Base-by-base conservation (phyloP, 2,329 filamentous ascomycete species). In the Clonostachys rhizophaga region DNA sequence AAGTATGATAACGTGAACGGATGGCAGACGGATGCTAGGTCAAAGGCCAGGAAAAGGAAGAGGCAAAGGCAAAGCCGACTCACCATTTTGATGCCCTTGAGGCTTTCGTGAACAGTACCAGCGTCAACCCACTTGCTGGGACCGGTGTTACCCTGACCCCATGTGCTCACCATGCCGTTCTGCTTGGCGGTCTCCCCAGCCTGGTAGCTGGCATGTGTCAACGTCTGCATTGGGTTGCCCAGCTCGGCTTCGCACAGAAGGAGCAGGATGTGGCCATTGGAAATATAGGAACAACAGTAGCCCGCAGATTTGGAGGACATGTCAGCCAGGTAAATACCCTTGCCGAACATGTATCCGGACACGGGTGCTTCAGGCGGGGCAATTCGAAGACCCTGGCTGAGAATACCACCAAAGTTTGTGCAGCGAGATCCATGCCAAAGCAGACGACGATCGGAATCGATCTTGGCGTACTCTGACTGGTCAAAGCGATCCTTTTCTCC, bases 251-350 rank as follows among this genome's bases (percentile, higher is more conserved):
- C 90, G 57, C 90, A 95, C 2, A 96, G 82, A 16, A 96, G 75
- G 5, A 95, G 71, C 4, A 96, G 72, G 0, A 84, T 90, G 18
- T 83, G 81, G 17, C 81, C 78, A n/a, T 76, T 79, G n/a, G 85
- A 87, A 50, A 70, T 76, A 53, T 67, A 61, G 0, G 81, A 62
- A 45, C 65, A 77, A 61, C 89, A 94, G 68, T 95, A 95, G 56
- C 81, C 81, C 14, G 89, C 89, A 3, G 86, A 90, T 67, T 95
- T 95, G 61, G 81, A 86, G 0, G 83, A 86, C 76, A 91, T 91
- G 58, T 95, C 89, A 3, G 89, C 89, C 3, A 95, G 78, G 60
- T 95, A 95, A 42, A 95, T 87, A 41, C 90, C 90, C 65, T 95
- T 95, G 48, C 86, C 90, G 55, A 95, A 95, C 87, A 92, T 92